Conservation (phyloP, 257 asterid genomes). For the Solanum verrucosum region DNA sequence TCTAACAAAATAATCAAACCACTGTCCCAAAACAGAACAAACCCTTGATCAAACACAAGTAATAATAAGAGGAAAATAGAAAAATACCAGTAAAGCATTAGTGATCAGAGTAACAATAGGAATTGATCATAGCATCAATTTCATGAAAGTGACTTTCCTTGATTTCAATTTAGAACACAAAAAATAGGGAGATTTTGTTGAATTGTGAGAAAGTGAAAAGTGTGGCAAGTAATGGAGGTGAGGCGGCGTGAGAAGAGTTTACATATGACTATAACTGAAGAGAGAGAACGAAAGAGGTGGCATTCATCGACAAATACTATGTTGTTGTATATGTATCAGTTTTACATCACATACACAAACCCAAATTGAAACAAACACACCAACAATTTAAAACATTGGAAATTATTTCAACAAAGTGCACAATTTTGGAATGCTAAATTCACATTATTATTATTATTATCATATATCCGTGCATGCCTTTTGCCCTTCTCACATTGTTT, state of each 20-base stretch:
- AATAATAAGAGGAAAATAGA: neutral
- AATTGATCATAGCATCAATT: neutral
- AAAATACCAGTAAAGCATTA: neutral
- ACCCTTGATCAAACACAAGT: neutral
- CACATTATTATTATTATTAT: neutral
- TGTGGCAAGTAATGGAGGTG: neutral
- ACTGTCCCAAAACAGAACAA: neutral
- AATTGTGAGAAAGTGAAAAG: neutral
- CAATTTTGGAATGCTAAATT: neutral
- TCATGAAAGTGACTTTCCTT: neutral
- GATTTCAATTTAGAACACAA: neutral
- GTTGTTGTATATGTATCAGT: neutral
- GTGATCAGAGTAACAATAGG: neutral
- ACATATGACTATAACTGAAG: neutral
- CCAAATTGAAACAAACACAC: neutral
- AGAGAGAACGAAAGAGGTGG: constrained; percentile 2
- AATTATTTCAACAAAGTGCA: neutral
- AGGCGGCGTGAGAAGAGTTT: constrained; percentile 6
- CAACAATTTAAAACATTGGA: neutral
- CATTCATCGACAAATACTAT: neutral
- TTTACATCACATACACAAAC: neutral
- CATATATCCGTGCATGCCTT: neutral
- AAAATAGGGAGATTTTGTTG: neutral
- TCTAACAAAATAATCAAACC: neutral
- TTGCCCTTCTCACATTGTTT: neutral